Percentiles rank a stretch among this genome's conserved stretches.
phyloP scores from a whole-genome alignment of 2,329 filamentous ascomycete species.

The Alternaria ventricosa region DNA sequence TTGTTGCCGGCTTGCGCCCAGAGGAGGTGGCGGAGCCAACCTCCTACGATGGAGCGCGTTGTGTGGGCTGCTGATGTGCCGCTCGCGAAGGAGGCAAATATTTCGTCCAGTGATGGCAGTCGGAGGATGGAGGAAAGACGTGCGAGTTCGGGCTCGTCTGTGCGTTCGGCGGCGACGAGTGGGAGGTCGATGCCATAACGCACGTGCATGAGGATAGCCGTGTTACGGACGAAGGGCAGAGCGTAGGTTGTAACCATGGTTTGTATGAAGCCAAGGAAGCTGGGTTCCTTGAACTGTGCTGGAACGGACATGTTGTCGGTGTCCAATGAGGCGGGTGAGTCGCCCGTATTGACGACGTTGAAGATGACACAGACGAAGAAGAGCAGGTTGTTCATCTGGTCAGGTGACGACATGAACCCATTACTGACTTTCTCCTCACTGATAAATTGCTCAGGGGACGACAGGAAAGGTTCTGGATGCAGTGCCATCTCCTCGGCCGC shows the following conservation, averaged over 20 bases:
- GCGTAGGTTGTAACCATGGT: slow-evolving; percentile 76
- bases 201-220: slow-evolving; percentile 81
- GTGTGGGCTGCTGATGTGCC: slow-evolving; percentile 37
- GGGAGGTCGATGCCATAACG: slow-evolving; percentile 89
- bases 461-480: slow-evolving; percentile 10
- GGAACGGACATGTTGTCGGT: slow-evolving; percentile 34
- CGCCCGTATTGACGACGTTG: slow-evolving; percentile 34
- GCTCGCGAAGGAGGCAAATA: slow-evolving; percentile 67
- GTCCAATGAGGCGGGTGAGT: slow-evolving; percentile 31
- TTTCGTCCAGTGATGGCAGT: slow-evolving; percentile 78
- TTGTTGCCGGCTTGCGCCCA: slow-evolving; percentile 46
- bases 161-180: slow-evolving; percentile 60
- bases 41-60: slow-evolving; percentile 61
- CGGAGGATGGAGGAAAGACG: slow-evolving; percentile 78
- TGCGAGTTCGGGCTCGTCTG: slow-evolving; percentile 77
- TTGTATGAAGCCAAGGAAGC: slow-evolving; percentile 46
- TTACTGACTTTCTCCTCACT: slow-evolving; percentile 34
- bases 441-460: slow-evolving; percentile 31
- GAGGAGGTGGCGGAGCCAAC: slow-evolving; percentile 76
- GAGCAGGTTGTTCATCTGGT: slow-evolving; percentile 39
- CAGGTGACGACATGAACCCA: slow-evolving; percentile 24
- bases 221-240: slow-evolving; percentile 87
- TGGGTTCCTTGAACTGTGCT: slow-evolving; percentile 32
- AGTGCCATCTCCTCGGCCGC: slow-evolving; percentile 3
- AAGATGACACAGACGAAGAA: slow-evolving; percentile 43